Conservation (phyloP, 2,329 filamentous ascomycete genomes). For the Neonectria ditissima region DNA sequence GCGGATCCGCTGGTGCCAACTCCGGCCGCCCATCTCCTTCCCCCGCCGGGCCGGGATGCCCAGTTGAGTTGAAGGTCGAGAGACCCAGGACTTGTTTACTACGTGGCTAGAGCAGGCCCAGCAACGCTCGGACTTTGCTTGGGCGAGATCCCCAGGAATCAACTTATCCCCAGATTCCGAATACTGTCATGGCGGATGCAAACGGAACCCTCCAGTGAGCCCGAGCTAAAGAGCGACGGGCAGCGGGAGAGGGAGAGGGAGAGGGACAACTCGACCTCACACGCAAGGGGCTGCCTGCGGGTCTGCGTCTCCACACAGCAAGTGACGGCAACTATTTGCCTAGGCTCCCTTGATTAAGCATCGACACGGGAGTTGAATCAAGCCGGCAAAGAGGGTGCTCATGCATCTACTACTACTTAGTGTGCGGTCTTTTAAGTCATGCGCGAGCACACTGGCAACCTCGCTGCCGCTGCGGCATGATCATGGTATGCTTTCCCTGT, state of each 20-base stretch:
- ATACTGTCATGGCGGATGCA: constrained; percentile 1
- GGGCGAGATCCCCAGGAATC: not conserved
- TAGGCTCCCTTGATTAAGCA: not conserved
- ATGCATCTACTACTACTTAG: not conserved
- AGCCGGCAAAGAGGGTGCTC: constrained; percentile 13
- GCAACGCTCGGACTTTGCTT: constrained; percentile 11
- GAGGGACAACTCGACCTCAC: not conserved
- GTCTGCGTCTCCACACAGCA: constrained; percentile 7
- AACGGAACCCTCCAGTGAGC: not conserved
- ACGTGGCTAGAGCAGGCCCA: not conserved
- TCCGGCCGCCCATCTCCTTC: constrained; percentile 19
- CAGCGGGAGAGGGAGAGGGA: not conserved
- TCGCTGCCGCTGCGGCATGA: not conserved
- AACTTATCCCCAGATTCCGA: not conserved
- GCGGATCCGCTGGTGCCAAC: constrained; percentile 37
- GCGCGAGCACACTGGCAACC: not conserved
- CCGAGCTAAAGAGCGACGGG: constrained; percentile 12
- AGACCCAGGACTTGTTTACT: constrained; percentile 6
- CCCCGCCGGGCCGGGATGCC: constrained; percentile 20
- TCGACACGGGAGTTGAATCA: not conserved
- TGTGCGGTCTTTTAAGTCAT: constrained; percentile 18
- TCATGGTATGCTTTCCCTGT: not conserved
- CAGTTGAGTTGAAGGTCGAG: constrained; percentile 6
- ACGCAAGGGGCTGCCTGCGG: not conserved
- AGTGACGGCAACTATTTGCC: constrained; percentile 6